phyloP scores from a whole-genome alignment of 2,329 filamentous ascomycete species.

The Aspergillus floridensis region DNA sequence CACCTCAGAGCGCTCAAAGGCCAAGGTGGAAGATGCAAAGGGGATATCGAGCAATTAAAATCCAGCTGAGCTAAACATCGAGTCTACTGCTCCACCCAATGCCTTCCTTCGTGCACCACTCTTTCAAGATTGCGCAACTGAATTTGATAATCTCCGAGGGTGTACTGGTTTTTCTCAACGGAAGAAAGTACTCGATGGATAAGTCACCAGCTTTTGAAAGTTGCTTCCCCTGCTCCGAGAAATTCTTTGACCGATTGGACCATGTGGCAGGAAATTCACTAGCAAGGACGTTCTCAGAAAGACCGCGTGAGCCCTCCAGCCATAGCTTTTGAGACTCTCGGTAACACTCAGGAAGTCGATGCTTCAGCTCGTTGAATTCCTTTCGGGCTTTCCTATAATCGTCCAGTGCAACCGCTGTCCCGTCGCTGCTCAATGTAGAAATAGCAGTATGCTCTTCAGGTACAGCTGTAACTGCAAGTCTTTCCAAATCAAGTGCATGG shows the following conservation, averaged over 20 bases:
- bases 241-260: conserved; percentile 40
- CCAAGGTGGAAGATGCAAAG: neutral
- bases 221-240: conserved; percentile 36
- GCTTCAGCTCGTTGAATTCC: conserved; percentile 42
- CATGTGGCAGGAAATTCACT: conserved; percentile 46
- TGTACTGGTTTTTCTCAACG: conserved; percentile 43
- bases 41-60: neutral
- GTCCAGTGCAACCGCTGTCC: conserved; percentile 35
- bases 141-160: conserved; percentile 48
- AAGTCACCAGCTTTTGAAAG: conserved; percentile 36
- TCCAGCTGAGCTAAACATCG: conserved; percentile 29
- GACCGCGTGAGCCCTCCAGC: conserved; percentile 41
- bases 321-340: conserved; percentile 45
- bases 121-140: conserved; percentile 43
- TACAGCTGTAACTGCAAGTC: conserved; percentile 41
- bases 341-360: conserved; percentile 40
- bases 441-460: conserved; percentile 39
- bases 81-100: conserved; percentile 45
- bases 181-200: conserved; percentile 41
- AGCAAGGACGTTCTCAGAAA: conserved; percentile 42
- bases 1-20: neutral
- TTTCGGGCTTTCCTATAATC: conserved; percentile 38
- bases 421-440: conserved; percentile 47
- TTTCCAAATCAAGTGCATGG: conserved; percentile 45
- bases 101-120: conserved; percentile 48